These are phyloP conservation scores for Lactarius vividus DNA, from an alignment of 768 basidiomycete genomes.

Conservation along the genomic window DNA sequence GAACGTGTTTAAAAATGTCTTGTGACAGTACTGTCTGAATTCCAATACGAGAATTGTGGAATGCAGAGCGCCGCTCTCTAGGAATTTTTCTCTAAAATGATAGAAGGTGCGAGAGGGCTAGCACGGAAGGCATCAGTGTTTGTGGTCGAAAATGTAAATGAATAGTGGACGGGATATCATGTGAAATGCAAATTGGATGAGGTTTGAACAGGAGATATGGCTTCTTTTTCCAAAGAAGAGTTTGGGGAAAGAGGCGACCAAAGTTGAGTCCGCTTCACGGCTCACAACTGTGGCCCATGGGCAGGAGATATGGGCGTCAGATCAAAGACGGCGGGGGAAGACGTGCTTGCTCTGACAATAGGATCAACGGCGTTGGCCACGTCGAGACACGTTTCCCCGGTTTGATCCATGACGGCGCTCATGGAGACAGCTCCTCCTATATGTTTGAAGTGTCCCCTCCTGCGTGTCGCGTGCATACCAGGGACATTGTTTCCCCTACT, in stretches of 20 bases:
- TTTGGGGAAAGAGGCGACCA: not conserved
- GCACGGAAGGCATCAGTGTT: not conserved
- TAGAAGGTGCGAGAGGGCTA: constrained; percentile 12
- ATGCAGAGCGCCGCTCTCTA: not conserved
- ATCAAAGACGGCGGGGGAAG: constrained; percentile 25
- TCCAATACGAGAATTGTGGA: not conserved
- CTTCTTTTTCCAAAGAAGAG: not conserved
- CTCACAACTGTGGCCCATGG: not conserved
- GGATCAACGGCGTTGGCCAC: constrained; percentile 3
- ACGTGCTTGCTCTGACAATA: constrained; percentile 25
- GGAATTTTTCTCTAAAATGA: constrained; percentile 8
- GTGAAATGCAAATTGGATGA: constrained; percentile 9
- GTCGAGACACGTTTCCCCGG: not conserved
- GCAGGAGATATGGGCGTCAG: constrained; percentile 10
- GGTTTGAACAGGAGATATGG: constrained; percentile 7
- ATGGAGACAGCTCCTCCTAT: constrained; percentile 22
- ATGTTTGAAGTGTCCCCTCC: constrained; percentile 17
- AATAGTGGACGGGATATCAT: constrained; percentile 18
- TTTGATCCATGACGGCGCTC: constrained; percentile 21
- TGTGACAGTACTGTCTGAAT: constrained; percentile 1
- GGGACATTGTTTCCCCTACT: constrained; percentile 6
- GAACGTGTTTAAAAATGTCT: constrained; percentile 5
- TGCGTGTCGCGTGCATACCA: constrained; percentile 12
- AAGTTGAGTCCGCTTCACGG: not conserved
- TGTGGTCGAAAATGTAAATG: constrained; percentile 6